A percentile compares a stretch with the other conserved stretches of the same genome.
Evolutionary conservation across 1,284 basidiomycete species (phyloP).

Genomic region (Nidula niveotomentosa): DNA sequence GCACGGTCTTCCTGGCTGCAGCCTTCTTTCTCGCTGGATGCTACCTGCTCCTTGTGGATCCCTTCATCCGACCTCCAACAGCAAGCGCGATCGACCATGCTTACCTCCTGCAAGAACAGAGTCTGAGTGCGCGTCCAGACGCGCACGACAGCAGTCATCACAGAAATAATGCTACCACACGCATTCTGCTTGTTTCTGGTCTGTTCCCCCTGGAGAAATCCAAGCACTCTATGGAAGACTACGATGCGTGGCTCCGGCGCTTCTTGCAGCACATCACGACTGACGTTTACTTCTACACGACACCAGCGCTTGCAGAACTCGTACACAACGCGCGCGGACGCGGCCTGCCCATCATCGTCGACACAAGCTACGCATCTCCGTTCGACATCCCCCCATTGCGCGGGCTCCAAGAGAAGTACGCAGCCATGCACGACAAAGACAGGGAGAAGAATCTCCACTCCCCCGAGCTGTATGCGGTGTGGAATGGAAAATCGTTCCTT

Average conservation of each 20-base stretch:
- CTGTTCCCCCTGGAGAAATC: constrained; percentile 28
- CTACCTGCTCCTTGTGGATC: no score
- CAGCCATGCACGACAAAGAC: constrained; percentile 40
- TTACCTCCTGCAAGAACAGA: no score
- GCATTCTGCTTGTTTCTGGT: constrained; percentile 27
- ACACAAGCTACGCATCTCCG: constrained; percentile 43
- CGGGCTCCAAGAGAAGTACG: constrained; percentile 31
- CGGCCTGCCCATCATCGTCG: constrained; percentile 35
- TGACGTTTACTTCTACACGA: constrained; percentile 51
- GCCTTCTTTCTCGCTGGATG: no score
- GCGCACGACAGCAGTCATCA: no score
- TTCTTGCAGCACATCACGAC: constrained; percentile 43
- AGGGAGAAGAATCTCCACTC: constrained; percentile 39
- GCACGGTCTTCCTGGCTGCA: no score
- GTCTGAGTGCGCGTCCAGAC: no score
- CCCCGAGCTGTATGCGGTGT: constrained; percentile 50
- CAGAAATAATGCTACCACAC: constrained; percentile 5
- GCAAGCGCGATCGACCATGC: no score
- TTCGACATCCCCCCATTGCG: constrained; percentile 46
- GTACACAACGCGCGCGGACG: constrained; percentile 26
- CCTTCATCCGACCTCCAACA: no score
- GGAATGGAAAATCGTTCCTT: constrained; percentile 53
- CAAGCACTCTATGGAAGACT: constrained; percentile 46
- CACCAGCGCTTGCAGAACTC: constrained; percentile 34
- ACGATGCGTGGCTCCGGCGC: constrained; percentile 36